Conservation (phyloP, 148 eudicot genomes). For the Silene uniflora region DNA sequence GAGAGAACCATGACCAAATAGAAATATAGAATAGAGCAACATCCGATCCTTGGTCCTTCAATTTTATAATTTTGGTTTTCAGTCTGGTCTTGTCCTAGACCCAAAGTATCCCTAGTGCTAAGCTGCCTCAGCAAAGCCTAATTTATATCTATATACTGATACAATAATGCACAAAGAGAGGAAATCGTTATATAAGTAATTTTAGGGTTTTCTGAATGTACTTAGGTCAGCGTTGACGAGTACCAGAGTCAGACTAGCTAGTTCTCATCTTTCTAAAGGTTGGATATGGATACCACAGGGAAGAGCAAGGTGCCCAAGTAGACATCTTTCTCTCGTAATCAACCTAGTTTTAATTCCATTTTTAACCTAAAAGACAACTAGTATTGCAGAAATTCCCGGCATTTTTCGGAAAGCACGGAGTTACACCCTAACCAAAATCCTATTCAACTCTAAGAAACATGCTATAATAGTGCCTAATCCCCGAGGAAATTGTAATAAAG, state of each 20-base stretch:
- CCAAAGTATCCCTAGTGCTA: background rate
- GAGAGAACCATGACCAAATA: background rate
- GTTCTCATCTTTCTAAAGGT: constrained; percentile 7
- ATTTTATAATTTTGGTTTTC: background rate
- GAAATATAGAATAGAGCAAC: too few species aligned
- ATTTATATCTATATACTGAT: background rate
- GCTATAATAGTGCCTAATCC: background rate
- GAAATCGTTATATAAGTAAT: background rate
- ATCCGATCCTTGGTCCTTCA: too few species aligned
- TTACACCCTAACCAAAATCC: background rate
- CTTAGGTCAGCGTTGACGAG: background rate
- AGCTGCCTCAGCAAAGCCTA: background rate
- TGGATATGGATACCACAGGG: background rate
- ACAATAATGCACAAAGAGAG: background rate
- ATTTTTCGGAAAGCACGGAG: background rate
- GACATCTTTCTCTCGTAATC: background rate
- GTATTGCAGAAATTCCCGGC: background rate
- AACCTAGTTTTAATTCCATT: background rate
- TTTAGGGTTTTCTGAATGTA: background rate
- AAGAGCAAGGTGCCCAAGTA: background rate
- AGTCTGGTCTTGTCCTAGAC: background rate
- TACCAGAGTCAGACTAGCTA: background rate
- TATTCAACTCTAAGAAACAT: background rate
- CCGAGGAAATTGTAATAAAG: background rate
- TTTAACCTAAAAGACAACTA: background rate